Percentiles rank a stretch among this genome's conserved stretches.
Evolutionary conservation across 495 filamentous ascomycete genomes (phyloP).

Genomic region (Xylaria nigripes): DNA sequence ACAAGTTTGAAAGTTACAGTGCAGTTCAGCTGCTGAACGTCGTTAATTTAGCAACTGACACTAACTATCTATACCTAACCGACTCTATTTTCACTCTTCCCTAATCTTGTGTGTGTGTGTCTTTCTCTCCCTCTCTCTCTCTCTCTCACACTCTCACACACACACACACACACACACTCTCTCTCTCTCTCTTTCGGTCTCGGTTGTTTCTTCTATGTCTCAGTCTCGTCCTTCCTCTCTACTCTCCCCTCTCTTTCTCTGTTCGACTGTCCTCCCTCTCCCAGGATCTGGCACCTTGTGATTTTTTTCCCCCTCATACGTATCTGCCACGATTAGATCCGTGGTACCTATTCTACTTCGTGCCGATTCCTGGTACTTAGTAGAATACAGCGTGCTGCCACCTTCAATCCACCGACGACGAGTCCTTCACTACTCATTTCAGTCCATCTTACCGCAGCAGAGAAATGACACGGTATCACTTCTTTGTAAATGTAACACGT

Average conservation of each 20-base stretch:
- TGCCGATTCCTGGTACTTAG: neutral
- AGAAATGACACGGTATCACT: neutral
- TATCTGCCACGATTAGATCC: no score
- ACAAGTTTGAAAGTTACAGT: neutral
- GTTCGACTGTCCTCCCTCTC: no score
- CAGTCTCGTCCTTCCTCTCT: neutral
- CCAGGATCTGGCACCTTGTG: neutral
- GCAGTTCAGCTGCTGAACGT: no score
- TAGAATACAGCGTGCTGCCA: neutral
- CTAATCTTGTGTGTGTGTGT: neutral
- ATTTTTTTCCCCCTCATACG: neutral
- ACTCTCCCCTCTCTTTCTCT: neutral
- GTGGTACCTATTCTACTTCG: neutral
- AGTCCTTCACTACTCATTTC: no score
- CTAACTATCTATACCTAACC: neutral
- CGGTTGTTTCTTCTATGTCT: neutral
- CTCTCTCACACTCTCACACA: no score
- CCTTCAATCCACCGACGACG: neutral
- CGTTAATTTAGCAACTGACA: neutral
- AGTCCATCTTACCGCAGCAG: neutral
- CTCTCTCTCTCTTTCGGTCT: neutral
- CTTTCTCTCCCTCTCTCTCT: neutral
- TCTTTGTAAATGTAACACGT: neutral
- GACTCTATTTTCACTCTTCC: slow-evolving; percentile 3
- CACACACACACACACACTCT: no score